phyloP scores from a whole-genome alignment of 2,329 filamentous ascomycete genomes.

The Claviceps sp. region DNA sequence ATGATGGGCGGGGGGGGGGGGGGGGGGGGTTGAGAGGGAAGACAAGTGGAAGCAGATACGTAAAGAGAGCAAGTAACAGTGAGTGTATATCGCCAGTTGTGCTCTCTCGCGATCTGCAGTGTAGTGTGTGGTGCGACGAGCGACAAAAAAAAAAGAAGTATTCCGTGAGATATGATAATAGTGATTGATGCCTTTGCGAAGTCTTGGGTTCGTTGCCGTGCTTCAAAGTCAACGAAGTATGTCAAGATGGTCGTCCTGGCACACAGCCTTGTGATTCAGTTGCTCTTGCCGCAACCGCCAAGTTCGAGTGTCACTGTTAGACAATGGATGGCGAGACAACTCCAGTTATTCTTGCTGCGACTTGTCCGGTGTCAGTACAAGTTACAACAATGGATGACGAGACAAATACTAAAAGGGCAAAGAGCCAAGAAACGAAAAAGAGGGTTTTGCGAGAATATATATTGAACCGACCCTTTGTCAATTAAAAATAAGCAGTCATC shows the following conservation, averaged over 20 bases:
- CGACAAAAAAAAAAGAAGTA: background rate
- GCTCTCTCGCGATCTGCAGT: background rate
- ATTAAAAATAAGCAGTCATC: background rate
- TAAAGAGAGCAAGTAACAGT: background rate
- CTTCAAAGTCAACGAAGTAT: background rate
- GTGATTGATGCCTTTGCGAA: background rate
- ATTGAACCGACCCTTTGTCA: background rate
- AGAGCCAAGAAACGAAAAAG: background rate
- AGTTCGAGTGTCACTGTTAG: too few species aligned
- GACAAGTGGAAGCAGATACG: background rate
- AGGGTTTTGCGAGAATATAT: background rate
- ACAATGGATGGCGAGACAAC: too few species aligned
- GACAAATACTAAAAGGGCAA: background rate
- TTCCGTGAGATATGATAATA: background rate
- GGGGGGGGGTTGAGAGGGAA: background rate
- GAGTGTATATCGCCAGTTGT: background rate
- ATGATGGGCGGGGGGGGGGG: background rate
- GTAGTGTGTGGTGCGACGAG: background rate
- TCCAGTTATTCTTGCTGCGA: background rate
- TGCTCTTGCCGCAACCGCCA: too few species aligned
- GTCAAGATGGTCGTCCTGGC: too few species aligned
- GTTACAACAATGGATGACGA: too few species aligned
- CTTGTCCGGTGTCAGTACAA: background rate
- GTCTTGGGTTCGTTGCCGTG: background rate
- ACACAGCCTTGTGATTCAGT: too few species aligned